Base-by-base conservation (phyloP, 805 yeast species). In the Kazachstania kunashirensis region DNA sequence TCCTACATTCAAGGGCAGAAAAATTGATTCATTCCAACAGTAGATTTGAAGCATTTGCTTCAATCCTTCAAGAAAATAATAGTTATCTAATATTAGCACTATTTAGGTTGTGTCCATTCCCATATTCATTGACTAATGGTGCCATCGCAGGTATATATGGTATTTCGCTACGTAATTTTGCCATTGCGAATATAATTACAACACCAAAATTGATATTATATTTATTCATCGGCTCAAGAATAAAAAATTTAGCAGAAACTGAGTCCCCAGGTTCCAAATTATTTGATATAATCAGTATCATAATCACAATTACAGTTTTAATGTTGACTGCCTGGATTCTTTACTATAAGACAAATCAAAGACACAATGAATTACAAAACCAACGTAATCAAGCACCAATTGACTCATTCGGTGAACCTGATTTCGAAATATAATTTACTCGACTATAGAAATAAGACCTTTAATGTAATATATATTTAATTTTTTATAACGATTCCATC, bases 111-210 rank as follows among this genome's bases (percentile, higher is more conserved):
- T 85, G 96, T 48, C 98, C 98, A 0, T 70, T 89, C 49, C 97
- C 97, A 0, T 92, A 86, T 55, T 85, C 96, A 2, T 63, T 89
- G 23, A 79, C 92, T 0, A 89, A 89, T 51, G 96, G 96, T 4
- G 96, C 95, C 0, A 67, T 92, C 46, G 92, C 95, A 8, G 79
- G 94, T 2, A 73, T 89, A 11, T 95, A 94, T 0, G 81, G 84
- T 13, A 68, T 89, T 10, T 66, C 79, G 0, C 61, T 77, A 2
- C 42, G 58, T 29, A 75, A 77, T 18, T 89, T 81, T 55, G 63
- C 77, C 2, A 51, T 78, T 23, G 95, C 96, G 1, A 79, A 86
- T 17, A 45, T 75, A 0, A 55, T 84, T 24, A 76, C 94, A 2
- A 75, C 94, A 0, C 97, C 97, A 6, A 92, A 88, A 53, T 62